A percentile compares a stretch with the other conserved stretches of the same genome.
Conservation (phyloP, 2,329 filamentous ascomycete genomes). For the Aspergillus jensenii region DNA sequence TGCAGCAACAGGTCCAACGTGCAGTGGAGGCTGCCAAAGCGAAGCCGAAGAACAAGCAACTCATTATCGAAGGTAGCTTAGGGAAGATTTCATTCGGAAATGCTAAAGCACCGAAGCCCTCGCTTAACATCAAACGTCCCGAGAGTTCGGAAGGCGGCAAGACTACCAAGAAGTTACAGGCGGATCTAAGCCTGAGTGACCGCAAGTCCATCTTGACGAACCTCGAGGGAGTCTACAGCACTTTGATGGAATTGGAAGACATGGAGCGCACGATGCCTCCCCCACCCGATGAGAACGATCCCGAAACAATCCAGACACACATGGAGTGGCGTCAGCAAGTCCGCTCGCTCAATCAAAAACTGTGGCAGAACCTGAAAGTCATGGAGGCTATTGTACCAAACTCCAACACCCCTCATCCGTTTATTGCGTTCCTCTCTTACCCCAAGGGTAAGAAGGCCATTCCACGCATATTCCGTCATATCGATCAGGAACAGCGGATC, state of each 20-base stretch:
- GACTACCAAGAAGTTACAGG: conserved; percentile 47
- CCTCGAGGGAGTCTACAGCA: conserved; percentile 84
- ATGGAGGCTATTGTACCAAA: conserved; percentile 83
- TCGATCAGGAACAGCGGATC: conserved; percentile 84
- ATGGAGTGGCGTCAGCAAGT: conserved; percentile 76
- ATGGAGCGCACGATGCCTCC: conserved; percentile 79
- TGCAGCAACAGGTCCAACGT: conserved; percentile 98
- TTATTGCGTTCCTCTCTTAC: conserved; percentile 93
- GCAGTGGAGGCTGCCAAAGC: conserved; percentile 97
- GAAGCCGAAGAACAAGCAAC: conserved; percentile 94
- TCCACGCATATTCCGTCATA: conserved; percentile 89
- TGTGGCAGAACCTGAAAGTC: conserved; percentile 88
- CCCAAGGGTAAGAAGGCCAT: conserved; percentile 96
- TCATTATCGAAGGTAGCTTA: conserved; percentile 92
- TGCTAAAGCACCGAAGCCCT: conserved; percentile 90
- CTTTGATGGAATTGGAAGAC: conserved; percentile 91
- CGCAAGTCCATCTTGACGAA: conserved; percentile 80
- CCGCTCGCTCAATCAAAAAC: conserved; percentile 69
- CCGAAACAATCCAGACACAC: conserved; percentile 70
- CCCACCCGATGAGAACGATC: conserved; percentile 63
- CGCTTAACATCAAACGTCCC: conserved; percentile 90
- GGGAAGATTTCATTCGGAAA: conserved; percentile 99
- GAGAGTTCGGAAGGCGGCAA: conserved; percentile 65
- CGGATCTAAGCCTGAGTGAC: conserved; percentile 63
- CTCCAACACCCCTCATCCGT: conserved; percentile 73